Evolutionary conservation across 805 yeast genomes (phyloP), one percentile per base, ranked within the genome.

Genomic region (Lachancea thermotolerans): DNA sequence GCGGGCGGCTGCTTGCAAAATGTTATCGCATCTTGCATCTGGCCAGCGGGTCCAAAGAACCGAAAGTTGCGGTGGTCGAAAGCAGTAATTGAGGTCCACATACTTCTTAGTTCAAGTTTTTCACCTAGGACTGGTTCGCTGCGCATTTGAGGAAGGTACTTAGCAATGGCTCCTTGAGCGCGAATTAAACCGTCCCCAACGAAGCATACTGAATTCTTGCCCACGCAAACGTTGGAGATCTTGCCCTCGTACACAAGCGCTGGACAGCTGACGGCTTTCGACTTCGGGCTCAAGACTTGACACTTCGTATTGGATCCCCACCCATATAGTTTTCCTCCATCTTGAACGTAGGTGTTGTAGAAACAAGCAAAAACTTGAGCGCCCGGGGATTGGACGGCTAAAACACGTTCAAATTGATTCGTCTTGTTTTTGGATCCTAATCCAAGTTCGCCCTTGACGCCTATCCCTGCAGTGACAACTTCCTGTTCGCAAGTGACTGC

Each of bases 51-150:
- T 57, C 84, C 78, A 25, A 11, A 40, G 33, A 40, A 40, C 7
- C 21, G 27, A 18, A 33, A 40, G 5, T 21, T n/a, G 10, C 27
- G 32, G 63, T 86, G 88, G 0, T 98, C 98, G 44, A 69, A 51
- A 0, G 93, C 80, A 1, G 80, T 52, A n/a, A 43, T 15, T 0
- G 95, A 82, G 0, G 91, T 75, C 96, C 96, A 88, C 85, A 90
- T 87, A 9, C 61, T 51, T 3, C 42, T 39, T 2, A 57, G 37
- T 2, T 46, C 17, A 2, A 28, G 2, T 1, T 51, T 48, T 10
- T 48, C 31, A 0, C 32, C 10, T 5, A 35, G 25, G 6, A 7
- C n/a, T 2, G 60, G 54, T 0, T 28, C 49, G 35, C 52, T 59
- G 39, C 55, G 28, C 28, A 50, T 41, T 2, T 62, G 58, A 0